Evolutionary conservation across 495 filamentous ascomycete species (phyloP).

Genomic region (Tuber magnatum): DNA sequence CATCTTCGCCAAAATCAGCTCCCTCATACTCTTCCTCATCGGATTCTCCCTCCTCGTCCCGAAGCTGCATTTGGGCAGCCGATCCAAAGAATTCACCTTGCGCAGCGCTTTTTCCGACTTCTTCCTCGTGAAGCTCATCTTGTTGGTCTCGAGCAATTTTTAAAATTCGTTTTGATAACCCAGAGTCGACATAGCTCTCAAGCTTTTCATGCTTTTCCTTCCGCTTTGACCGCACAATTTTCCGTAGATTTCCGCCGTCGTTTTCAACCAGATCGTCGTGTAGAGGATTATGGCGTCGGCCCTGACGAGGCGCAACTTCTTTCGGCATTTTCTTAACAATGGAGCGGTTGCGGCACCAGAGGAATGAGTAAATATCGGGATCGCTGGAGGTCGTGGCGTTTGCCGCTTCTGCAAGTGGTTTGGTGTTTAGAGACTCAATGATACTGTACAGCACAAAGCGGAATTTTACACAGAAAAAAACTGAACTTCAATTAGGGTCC

Average conservation of each 20-base stretch:
- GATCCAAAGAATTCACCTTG: constrained; percentile 46
- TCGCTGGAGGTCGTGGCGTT: not conserved
- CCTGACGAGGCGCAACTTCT: constrained; percentile 24
- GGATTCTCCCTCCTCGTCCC: constrained; percentile 45
- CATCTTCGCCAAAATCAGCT: constrained; percentile 61
- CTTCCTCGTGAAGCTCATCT: constrained; percentile 53
- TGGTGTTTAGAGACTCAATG: not conserved
- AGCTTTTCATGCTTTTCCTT: constrained; percentile 28
- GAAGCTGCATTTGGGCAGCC: constrained; percentile 45
- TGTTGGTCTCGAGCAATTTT: constrained; percentile 64
- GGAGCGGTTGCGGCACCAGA: not conserved
- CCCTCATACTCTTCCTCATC: constrained; percentile 50
- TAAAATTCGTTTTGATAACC: constrained; percentile 77
- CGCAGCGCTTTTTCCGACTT: constrained; percentile 49
- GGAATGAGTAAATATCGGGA: not conserved
- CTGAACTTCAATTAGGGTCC: not conserved
- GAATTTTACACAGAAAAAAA: not conserved
- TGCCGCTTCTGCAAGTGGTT: not conserved
- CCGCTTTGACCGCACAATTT: constrained; percentile 30
- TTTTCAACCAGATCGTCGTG: constrained; percentile 41
- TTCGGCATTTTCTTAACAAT: constrained; percentile 26
- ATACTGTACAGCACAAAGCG: not conserved
- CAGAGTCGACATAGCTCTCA: constrained; percentile 59
- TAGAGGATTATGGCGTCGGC: constrained; percentile 40
- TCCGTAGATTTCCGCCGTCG: constrained; percentile 42